Conservation (phyloP, 768 basidiomycete genomes). For the Albatrellus ellisii region DNA sequence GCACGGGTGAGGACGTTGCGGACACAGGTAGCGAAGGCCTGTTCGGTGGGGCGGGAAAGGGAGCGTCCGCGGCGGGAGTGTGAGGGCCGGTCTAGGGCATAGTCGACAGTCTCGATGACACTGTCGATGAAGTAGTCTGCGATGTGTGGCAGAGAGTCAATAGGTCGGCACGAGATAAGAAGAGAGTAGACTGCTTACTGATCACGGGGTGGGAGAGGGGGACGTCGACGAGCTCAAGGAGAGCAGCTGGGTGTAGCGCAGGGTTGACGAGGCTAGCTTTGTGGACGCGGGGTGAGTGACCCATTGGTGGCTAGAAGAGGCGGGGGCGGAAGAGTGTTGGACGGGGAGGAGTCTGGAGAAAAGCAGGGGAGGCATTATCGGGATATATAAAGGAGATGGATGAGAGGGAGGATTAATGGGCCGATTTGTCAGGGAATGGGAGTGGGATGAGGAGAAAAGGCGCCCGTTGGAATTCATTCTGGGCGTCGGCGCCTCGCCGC, state of each 20-base stretch:
- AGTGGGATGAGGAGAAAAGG: neutral
- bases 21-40: constrained; percentile 54
- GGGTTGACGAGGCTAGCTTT: constrained; percentile 49
- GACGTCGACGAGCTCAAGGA: constrained; percentile 55
- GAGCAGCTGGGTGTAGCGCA: constrained; percentile 45
- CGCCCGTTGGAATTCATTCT: neutral
- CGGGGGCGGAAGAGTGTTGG: constrained; percentile 2
- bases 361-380: constrained; percentile 7
- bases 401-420: constrained; percentile 8
- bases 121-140: constrained; percentile 59
- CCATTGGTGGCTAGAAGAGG: constrained; percentile 8
- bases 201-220: constrained; percentile 49
- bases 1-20: constrained; percentile 56
- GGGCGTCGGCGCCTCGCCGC: neutral
- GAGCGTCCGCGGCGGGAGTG: constrained; percentile 38
- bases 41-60: constrained; percentile 33
- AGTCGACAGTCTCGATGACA: constrained; percentile 63
- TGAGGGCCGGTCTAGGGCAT: constrained; percentile 56
- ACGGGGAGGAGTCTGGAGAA: constrained; percentile 10
- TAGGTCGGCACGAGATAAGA: neutral
- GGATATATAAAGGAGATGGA: constrained; percentile 1
- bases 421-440: constrained; percentile 6
- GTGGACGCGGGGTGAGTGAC: constrained; percentile 25
- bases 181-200: constrained; percentile 31
- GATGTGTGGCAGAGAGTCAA: constrained; percentile 6